Conservation (phyloP, 1,284 basidiomycete genomes). For the Anthracocystis walkeri region DNA sequence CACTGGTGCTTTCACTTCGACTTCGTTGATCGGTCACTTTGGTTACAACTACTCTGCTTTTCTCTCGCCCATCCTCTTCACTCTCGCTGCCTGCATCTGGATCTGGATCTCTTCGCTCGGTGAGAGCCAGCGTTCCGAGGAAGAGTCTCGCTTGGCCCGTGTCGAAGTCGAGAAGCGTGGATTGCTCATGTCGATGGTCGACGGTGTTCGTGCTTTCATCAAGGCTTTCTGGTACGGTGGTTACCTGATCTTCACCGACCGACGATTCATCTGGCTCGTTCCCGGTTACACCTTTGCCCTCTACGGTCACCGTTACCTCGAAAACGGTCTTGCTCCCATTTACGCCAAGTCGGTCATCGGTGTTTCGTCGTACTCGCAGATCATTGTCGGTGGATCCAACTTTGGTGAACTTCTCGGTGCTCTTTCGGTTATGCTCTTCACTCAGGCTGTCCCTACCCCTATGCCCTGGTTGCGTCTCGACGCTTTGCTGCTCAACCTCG, state of each 20-base stretch:
- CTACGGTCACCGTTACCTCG: constrained; percentile 70
- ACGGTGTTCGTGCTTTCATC: constrained; percentile 60
- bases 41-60: constrained; percentile 70
- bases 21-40: constrained; percentile 67
- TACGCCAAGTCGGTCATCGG: constrained; percentile 68
- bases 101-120: constrained; percentile 58
- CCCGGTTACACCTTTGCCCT: constrained; percentile 69
- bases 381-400: constrained; percentile 59
- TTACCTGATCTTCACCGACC: constrained; percentile 61
- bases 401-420: constrained; percentile 70
- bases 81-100: constrained; percentile 57
- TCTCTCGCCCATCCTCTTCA: constrained; percentile 67
- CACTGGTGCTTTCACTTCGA: constrained; percentile 69
- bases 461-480: constrained; percentile 69
- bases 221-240: constrained; percentile 68
- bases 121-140: constrained; percentile 40
- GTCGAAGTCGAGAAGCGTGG: constrained; percentile 43
- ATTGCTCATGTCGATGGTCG: constrained; percentile 45
- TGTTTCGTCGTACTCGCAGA: constrained; percentile 68
- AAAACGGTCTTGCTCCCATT: constrained; percentile 69
- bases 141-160: constrained; percentile 33
- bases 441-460: constrained; percentile 66
- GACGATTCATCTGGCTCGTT: constrained; percentile 69
- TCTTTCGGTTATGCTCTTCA: constrained; percentile 65
- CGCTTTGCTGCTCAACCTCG: constrained; percentile 67